phyloP scores from a whole-genome alignment of 2,329 filamentous ascomycete genomes.

The Hypoxylon sp. region DNA sequence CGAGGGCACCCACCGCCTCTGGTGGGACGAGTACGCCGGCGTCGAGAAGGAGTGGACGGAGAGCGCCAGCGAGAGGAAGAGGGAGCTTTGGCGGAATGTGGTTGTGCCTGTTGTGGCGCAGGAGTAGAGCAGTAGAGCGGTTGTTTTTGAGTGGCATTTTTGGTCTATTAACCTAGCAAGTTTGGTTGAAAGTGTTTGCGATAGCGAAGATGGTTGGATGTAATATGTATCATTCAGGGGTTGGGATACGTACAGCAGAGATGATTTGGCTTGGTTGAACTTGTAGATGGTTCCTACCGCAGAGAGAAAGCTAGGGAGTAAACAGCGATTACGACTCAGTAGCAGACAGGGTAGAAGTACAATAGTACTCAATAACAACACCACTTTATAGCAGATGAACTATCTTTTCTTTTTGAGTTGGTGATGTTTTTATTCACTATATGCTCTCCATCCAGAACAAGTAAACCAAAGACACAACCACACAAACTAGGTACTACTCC shows the following conservation, averaged over 20 bases:
- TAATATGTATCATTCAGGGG: too few relatives aligned
- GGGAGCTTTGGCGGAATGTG: constrained; percentile 44
- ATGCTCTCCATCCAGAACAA: too few relatives aligned
- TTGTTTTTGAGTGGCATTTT: too few relatives aligned
- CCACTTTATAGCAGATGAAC: too few relatives aligned
- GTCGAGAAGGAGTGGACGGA: constrained; percentile 45
- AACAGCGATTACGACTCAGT: neutral
- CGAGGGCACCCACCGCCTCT: constrained; percentile 46
- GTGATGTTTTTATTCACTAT: too few relatives aligned
- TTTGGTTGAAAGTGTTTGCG: too few relatives aligned
- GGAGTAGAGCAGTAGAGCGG: constrained; percentile 42
- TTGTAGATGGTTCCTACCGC: too few relatives aligned
- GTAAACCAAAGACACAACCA: neutral
- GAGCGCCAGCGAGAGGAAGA: constrained; percentile 39
- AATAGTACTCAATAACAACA: constrained; percentile 14
- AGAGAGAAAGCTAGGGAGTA: neutral
- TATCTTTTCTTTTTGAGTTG: too few relatives aligned
- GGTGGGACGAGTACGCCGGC: constrained; percentile 45
- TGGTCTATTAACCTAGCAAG: too few relatives aligned
- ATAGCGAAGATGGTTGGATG: neutral
- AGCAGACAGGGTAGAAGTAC: constrained; percentile 3
- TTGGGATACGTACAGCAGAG: constrained; percentile 18
- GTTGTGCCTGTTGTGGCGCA: constrained; percentile 47
- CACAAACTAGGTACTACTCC: constrained; percentile 27
- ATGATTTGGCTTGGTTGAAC: neutral